Base-by-base conservation (phyloP, 1,139 yeast genomes). In the Scheffersomyces insectosa region DNA sequence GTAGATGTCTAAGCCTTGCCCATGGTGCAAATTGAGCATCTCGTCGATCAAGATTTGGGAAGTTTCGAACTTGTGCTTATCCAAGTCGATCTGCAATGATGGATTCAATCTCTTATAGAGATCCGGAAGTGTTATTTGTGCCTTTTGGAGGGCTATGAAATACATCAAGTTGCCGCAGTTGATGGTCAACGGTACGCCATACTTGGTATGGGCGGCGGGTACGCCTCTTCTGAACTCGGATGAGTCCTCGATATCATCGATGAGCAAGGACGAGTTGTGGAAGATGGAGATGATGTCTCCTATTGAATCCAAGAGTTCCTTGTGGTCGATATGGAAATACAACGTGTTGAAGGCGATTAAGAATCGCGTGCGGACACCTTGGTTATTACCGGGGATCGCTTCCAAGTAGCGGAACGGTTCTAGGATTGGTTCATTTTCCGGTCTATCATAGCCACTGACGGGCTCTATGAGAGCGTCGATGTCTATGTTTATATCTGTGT, bases 1-100 rank as follows among this genome's bases (percentile, higher is more conserved):
- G 62, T 83, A 85, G 16, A 90, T 75, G 54, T 90, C 98, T 45
- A 85, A 66, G 0, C 96, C 96, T 66, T 90, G 98, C 2, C 97
- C 97, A 39, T 86, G 74, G 60, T 90, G 97, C 45, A 91, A 66
- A 53, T 85, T 83, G 41, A 87, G 63, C 80, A 90, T 73, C 55
- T 90, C 97, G 43, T 85, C 86, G 45, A 79, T 70, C 47, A 82
- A 73, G 1, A 81, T 70, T 20, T 59, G 52, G 37, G 70, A 62
- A 3, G 70, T 64, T n/a, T 48, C 42, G 14, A 44, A 41, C 25
- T 47, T 44, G 27, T 43, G 41, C 16, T 11, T 36, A 36, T 37
- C 58, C 42, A 13, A 20, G 35, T 28, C 33, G 12, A 27, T 13
- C 8, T n/a, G 16, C 2, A 14, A 28, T 13, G 11, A 6, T 10